Percentiles rank a stretch among this genome's conserved stretches.
phyloP scores from a whole-genome alignment of 1,284 basidiomycete genomes.

The Cryptococcus floricola region DNA sequence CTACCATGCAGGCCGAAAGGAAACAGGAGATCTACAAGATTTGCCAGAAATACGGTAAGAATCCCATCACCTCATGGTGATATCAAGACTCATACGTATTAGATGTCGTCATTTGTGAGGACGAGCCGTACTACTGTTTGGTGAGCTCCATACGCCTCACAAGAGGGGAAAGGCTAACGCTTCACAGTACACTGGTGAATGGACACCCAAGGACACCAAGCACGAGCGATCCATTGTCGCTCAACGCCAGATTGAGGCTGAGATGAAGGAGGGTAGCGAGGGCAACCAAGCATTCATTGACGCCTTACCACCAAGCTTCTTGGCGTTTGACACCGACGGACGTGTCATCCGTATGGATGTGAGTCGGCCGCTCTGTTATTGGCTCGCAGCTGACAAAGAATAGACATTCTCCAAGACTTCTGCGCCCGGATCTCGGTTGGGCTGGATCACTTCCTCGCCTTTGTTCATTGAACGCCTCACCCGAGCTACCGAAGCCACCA shows the following conservation, averaged over 20 bases:
- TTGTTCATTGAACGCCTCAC: slow-evolving; percentile 65
- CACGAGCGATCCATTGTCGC: slow-evolving; percentile 35
- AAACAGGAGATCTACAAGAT: slow-evolving; percentile 76
- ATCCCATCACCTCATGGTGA: background rate
- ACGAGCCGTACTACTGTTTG: slow-evolving; percentile 78
- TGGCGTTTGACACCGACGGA: slow-evolving; percentile 54
- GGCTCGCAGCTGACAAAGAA: slow-evolving; percentile 7
- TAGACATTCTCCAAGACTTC: slow-evolving; percentile 72
- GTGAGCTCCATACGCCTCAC: slow-evolving; percentile 50
- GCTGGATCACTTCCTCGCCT: slow-evolving; percentile 64
- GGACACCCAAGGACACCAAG: slow-evolving; percentile 26
- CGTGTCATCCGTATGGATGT: slow-evolving; percentile 51
- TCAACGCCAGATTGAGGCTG: slow-evolving; percentile 37
- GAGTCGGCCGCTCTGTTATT: slow-evolving; percentile 13
- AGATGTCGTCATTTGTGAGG: slow-evolving; percentile 70
- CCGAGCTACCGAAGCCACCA: slow-evolving; percentile 65
- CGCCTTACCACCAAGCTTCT: slow-evolving; percentile 61
- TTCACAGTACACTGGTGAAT: slow-evolving; percentile 49
- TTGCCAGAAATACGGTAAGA: slow-evolving; percentile 62
- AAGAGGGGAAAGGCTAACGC: slow-evolving; percentile 49
- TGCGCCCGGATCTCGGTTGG: slow-evolving; percentile 70
- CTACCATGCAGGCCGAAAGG: slow-evolving; percentile 61
- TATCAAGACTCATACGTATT: background rate
- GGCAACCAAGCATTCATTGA: slow-evolving; percentile 44
- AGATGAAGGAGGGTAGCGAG: slow-evolving; percentile 40